phyloP scores from a whole-genome alignment of 1,139 yeast species.

The Meyerozyma smithsonii region DNA sequence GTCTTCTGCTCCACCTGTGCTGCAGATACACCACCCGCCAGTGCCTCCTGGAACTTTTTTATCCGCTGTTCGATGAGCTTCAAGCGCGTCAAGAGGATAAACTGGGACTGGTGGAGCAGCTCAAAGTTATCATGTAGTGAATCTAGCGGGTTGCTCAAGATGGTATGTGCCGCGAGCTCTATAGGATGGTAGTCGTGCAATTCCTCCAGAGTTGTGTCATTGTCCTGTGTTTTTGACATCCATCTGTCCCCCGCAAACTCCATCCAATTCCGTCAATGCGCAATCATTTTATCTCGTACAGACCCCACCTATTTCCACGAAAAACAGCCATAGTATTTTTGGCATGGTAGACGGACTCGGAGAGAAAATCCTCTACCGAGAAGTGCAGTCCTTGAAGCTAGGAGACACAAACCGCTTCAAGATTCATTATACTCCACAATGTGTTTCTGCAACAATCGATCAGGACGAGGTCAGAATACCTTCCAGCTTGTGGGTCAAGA shows the following conservation, averaged over 20 bases:
- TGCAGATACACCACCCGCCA: conserved; percentile 11
- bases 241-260: background rate
- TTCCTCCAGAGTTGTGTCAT: background rate
- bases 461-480: conserved; percentile 16
- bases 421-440: conserved; percentile 28
- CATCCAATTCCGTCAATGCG: too few species aligned
- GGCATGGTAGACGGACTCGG: background rate
- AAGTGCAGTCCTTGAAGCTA: conserved; percentile 29
- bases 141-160: conserved; percentile 52
- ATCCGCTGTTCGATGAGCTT: conserved; percentile 38
- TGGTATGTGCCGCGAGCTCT: conserved; percentile 52
- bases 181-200: conserved; percentile 35
- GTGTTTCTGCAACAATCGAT: conserved; percentile 7
- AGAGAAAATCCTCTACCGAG: conserved; percentile 24
- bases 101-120: conserved; percentile 52
- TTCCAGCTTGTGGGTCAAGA: conserved; percentile 50
- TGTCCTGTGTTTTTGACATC: background rate
- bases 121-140: conserved; percentile 46
- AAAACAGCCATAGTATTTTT: background rate
- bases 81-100: conserved; percentile 47
- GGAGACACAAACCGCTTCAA: conserved; percentile 37
- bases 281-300: too few species aligned
- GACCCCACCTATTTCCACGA: too few species aligned
- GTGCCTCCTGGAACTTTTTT: conserved; percentile 17
- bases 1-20: conserved; percentile 6